These are phyloP conservation scores for Pyrus betulifolia DNA, from an alignment of 306 rosid genomes.

Conservation along the genomic window DNA sequence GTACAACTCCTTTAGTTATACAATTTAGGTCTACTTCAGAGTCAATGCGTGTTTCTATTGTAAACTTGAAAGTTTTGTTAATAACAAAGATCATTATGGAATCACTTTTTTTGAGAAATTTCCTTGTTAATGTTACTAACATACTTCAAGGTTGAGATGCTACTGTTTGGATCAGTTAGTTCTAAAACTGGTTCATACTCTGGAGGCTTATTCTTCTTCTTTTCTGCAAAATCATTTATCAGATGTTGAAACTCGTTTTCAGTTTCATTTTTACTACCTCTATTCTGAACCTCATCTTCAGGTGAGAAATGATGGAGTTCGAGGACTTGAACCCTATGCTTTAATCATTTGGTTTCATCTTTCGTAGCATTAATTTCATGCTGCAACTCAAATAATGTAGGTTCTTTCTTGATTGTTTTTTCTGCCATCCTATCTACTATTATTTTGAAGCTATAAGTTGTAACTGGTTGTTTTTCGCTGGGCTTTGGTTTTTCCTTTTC, in stretches of 20 bases:
- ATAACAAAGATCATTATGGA: background rate
- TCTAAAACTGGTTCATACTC: background rate
- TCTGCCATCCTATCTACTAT: background rate
- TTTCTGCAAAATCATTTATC: too few relatives aligned
- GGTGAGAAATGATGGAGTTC: background rate
- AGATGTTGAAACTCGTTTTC: too few relatives aligned
- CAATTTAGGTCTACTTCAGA: too few relatives aligned
- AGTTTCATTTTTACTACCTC: too few relatives aligned
- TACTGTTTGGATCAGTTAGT: background rate
- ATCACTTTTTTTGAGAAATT: background rate
- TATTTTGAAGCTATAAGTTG: background rate
- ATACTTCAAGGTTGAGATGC: background rate
- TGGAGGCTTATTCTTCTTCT: too few relatives aligned
- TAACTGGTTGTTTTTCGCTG: rapidly evolving
- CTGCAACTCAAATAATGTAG: background rate
- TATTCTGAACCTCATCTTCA: too few relatives aligned
- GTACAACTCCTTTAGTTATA: background rate
- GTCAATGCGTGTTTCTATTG: too few relatives aligned
- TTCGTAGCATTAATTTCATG: background rate
- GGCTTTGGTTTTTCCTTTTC: background rate
- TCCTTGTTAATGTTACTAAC: background rate
- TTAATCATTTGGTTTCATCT: background rate
- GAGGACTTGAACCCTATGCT: background rate
- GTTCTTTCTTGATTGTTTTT: background rate
- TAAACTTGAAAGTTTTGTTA: background rate